Evolutionary conservation across 1,139 yeast genomes (phyloP).

Genomic region (Sugiyamaella japonica): DNA sequence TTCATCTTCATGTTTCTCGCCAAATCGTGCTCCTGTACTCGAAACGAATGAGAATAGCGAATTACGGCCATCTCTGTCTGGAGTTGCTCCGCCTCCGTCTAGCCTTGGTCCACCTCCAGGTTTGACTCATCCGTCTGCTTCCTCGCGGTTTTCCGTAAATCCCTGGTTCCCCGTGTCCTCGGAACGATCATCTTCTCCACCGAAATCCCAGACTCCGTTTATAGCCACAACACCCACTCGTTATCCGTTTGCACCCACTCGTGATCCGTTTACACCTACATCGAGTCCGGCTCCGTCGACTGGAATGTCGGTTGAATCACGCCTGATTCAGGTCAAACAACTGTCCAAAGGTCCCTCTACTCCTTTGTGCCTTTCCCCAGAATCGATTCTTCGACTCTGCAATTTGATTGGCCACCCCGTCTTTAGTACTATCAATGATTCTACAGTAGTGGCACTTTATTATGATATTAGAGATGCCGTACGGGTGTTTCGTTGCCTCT

Average conservation of each 20-base stretch:
- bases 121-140: not conserved
- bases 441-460: slow-evolving; percentile 27
- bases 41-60: no score
- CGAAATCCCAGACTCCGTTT: not conserved
- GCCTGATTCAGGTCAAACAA: not conserved
- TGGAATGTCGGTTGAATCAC: not conserved
- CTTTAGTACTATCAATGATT: not conserved
- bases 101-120: not conserved
- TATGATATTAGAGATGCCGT: slow-evolving; percentile 35
- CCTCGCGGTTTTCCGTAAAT: not conserved
- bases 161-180: not conserved
- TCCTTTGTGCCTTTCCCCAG: not conserved
- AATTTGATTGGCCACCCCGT: slow-evolving; percentile 22
- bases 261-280: no score
- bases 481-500: slow-evolving; percentile 25
- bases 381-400: slow-evolving; percentile 21
- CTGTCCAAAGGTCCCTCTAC: not conserved
- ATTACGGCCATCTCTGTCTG: not conserved
- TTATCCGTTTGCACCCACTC: not conserved
- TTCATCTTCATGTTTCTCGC: not conserved
- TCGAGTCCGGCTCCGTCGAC: not conserved
- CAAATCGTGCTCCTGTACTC: no score
- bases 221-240: not conserved
- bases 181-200: not conserved
- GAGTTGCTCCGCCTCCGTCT: not conserved